Base-by-base conservation (phyloP, 176 grass and related monocot genomes). In the Pontederia paniculata region DNA sequence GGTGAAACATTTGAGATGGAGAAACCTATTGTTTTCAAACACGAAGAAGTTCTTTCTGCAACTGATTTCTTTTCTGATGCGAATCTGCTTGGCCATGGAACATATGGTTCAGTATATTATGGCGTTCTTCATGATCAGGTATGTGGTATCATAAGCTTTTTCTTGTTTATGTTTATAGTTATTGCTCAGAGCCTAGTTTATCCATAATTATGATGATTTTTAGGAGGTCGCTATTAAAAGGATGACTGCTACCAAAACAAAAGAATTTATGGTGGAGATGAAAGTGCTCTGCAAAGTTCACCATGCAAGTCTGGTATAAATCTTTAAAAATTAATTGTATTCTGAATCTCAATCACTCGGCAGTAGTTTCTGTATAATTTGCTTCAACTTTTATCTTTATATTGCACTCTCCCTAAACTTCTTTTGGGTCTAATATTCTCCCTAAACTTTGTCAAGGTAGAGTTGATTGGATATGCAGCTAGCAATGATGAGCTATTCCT, bases 281-380 rank as follows among this genome's bases (percentile, higher is more conserved):
- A 91, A 91, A 83, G 83, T 98, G 77, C 83, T 98, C 70, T 98
- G 86, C 71, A 98, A 86, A 74, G 93, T 98, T 77, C 86, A 98
- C 72, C 93, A 98, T 84, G 75, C 93, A 66, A 98, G 86, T 68
- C 86, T 98, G 93, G 93, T 98, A 91, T 21, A 74, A 45, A 6
- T 64, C 18, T 23, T 77, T 72, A 50, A 78, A 43, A 63, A 17
- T 28, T 66, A 59, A 71, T 14, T 25, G 14, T 14, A 66, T 48
- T 58, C 60, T 56, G 48, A 42, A 46, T 65, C 56, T 63, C 44
- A 60, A 31, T 20, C 28, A 55, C 44, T 47, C 14, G 1, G 21
- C 18, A 23, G 42, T 47, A 19, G 19, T 2, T 63, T 48, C 43
- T 63, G 15, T 63, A 23, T 15, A 37, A 37, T 37, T 5, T 37